Conservation (phyloP, 2,329 filamentous ascomycete species). For the Fusarium albidum region DNA sequence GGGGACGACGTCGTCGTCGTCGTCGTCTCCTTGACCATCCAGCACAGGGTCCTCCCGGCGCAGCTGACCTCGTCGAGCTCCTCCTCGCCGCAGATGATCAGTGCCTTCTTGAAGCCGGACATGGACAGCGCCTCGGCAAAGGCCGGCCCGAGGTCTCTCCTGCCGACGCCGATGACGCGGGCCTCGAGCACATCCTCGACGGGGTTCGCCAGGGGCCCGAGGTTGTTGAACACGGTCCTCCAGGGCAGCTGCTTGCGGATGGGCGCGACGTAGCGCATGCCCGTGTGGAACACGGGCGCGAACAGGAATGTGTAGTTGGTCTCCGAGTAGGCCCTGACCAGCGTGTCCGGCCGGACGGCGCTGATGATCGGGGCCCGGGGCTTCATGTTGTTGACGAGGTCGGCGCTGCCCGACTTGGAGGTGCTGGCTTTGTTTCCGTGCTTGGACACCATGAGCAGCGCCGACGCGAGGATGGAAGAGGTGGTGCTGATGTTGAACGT, state of each 20-base stretch:
- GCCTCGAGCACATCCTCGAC: conserved; percentile 86
- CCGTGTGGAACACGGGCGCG: conserved; percentile 94
- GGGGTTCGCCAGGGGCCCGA: conserved; percentile 92
- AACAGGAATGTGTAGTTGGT: conserved; percentile 97
- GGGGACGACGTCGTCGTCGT: too few species aligned
- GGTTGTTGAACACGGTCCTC: conserved; percentile 96
- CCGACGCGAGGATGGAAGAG: conserved; percentile 88
- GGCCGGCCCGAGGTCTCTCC: conserved; percentile 84
- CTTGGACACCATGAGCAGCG: conserved; percentile 86
- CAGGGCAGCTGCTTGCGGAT: conserved; percentile 90
- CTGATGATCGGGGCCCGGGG: conserved; percentile 78
- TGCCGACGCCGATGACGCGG: conserved; percentile 90
- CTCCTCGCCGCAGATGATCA: conserved; percentile 93
- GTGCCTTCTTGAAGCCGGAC: conserved; percentile 79
- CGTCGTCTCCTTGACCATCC: conserved; percentile 75
- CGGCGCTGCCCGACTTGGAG: conserved; percentile 93
- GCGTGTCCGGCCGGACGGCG: conserved; percentile 75
- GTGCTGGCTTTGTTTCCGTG: conserved; percentile 97
- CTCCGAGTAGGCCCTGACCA: conserved; percentile 75
- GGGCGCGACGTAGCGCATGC: conserved; percentile 87
- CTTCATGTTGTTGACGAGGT: conserved; percentile 80
- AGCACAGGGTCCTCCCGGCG: conserved; percentile 87
- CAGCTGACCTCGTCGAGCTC: conserved; percentile 96
- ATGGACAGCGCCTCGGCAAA: conserved; percentile 86
- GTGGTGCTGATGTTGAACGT: conserved; percentile 99